Evolutionary conservation across 1,139 yeast genomes (phyloP).

Genomic region (Protomyces lactucae-debilis): DNA sequence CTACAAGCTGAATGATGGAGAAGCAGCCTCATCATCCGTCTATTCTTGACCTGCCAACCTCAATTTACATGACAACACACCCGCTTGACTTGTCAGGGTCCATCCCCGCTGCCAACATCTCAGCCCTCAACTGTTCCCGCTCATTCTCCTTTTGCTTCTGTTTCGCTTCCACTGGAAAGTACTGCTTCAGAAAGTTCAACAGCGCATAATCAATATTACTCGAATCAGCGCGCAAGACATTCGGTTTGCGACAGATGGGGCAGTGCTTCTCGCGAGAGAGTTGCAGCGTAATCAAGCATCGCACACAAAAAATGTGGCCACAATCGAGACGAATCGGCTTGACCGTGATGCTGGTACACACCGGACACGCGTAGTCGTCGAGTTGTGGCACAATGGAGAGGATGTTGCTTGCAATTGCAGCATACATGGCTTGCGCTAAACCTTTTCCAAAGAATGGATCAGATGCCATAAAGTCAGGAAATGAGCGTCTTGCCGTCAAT

Average conservation of each 20-base stretch:
- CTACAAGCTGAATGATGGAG: not conserved
- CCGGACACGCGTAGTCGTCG: conserved; percentile 70
- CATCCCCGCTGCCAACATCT: conserved; percentile 32
- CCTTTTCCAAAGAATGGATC: conserved; percentile 24
- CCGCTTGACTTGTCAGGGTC: not conserved
- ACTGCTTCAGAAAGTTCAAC: conserved; percentile 51
- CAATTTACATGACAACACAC: not conserved
- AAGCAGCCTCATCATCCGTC: not conserved
- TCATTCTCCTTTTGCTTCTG: conserved; percentile 57
- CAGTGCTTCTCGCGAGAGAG: conserved; percentile 55
- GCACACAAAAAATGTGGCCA: conserved; percentile 63
- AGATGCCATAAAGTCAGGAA: conserved; percentile 34
- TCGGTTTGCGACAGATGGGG: conserved; percentile 61
- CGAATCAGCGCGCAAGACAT: conserved; percentile 56
- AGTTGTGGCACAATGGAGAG: conserved; percentile 61
- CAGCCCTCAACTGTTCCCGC: conserved; percentile 49
- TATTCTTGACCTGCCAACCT: not conserved
- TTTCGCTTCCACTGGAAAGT: conserved; percentile 65
- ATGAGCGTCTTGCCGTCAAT: conserved; percentile 40
- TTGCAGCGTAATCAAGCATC: conserved; percentile 65
- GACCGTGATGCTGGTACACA: conserved; percentile 63
- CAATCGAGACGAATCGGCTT: conserved; percentile 63
- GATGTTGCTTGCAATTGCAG: conserved; percentile 39
- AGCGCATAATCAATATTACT: conserved; percentile 54
- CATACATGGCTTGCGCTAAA: conserved; percentile 36